Base-by-base conservation (phyloP, 306 rosid species). In the Sindora glabra region DNA sequence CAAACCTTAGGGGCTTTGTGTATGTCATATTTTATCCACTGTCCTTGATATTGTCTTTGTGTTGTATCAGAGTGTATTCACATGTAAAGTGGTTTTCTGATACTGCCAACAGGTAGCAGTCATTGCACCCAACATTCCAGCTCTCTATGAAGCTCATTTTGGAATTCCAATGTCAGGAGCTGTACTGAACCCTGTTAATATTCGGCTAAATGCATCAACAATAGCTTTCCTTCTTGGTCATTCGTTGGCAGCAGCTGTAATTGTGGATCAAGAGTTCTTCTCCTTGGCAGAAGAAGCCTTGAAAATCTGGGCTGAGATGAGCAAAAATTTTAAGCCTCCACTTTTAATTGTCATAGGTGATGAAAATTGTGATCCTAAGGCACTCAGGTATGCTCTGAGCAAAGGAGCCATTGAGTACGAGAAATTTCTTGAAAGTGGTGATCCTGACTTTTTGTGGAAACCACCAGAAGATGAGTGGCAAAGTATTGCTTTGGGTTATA, bases 101-200 rank as follows among this genome's bases (percentile, higher is more conserved):
- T 47, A 21, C 30, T 71, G 23, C 17, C 30, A 65, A 72, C 82
- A 92, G 96, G 96, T 92, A 29, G 84, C 96, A 9, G 78, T 89
- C 40, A 84, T 92, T 70, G 95, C 96, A 38, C 99, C 99, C 21
- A 92, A 92, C 48, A 30, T 89, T 50, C 99, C 99, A n/a, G 95
- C 96, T 16, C 73, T 86, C 13, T 92, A 83, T 77, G 99, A 92
- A 84, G 89, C 89, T 22, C 94, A 86, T 71, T 86, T 77, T 62
- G 89, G 89, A 65, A 68, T 82, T 59, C 89, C 94, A 26, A 86
- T 86, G 89, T 46, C 79, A 42, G 89, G 89, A 63, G 77, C 89
- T 26, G 94, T 82, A 33, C 40, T 82, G 12, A 86, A 86, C 55
- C 33, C 78, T 39, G 84, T 86, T 6, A 86, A 86, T 49, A 60